phyloP scores from a whole-genome alignment of 2,329 filamentous ascomycete genomes.

The Cytospora mali region DNA sequence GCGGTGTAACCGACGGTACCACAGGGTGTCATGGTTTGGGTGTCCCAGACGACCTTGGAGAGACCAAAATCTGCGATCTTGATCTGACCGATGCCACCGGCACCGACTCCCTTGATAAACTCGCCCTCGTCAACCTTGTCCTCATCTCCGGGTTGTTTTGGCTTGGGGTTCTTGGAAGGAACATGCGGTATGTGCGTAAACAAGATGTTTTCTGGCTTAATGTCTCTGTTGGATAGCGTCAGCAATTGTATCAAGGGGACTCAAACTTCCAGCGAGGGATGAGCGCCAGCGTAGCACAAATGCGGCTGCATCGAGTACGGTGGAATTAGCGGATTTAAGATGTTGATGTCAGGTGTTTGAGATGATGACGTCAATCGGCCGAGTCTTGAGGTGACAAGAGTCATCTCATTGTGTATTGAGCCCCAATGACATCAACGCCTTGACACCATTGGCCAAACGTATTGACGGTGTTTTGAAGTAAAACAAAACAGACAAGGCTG shows the following conservation, averaged over 20 bases:
- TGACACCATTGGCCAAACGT: background rate
- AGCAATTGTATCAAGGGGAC: constrained; percentile 17
- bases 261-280: background rate
- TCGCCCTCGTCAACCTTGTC: constrained; percentile 98
- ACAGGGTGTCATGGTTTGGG: constrained; percentile 98
- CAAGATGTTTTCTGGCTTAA: constrained; percentile 96
- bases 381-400: constrained; percentile 8
- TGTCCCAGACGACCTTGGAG: constrained; percentile 98
- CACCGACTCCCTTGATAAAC: constrained; percentile 77
- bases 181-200: constrained; percentile 86
- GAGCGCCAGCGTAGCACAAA: background rate
- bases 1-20: constrained; percentile 98
- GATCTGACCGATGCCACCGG: constrained; percentile 90
- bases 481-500: background rate
- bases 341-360: constrained; percentile 15
- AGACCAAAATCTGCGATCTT: constrained; percentile 98
- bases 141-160: constrained; percentile 84
- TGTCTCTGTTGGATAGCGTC: constrained; percentile 65
- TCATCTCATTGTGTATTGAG: constrained; percentile 12
- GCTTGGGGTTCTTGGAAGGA: constrained; percentile 78
- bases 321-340: background rate
- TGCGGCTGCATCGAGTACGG: background rate
- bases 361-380: constrained; percentile 37
- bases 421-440: constrained; percentile 21
- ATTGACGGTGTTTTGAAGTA: background rate